phyloP scores from a whole-genome alignment of 2,329 filamentous ascomycete species.

The Didymella glomerata region DNA sequence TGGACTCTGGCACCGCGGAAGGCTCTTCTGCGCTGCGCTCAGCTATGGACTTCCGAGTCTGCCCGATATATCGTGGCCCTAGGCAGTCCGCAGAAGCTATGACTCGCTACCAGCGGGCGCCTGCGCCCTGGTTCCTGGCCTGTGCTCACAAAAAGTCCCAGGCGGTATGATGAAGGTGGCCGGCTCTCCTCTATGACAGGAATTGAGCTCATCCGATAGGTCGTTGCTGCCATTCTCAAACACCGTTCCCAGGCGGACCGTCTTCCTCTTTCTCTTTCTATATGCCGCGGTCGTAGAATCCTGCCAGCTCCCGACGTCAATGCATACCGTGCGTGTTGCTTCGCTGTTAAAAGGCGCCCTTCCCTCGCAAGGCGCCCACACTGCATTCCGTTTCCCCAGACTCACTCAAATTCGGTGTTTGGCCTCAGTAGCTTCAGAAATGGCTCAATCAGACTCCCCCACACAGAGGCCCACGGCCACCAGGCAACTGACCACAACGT shows the following conservation, averaged over 20 bases:
- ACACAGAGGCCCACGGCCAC: conserved; percentile 48
- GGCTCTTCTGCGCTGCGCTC: conserved; percentile 2
- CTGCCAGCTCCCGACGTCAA: conserved; percentile 43
- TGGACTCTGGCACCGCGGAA: conserved; percentile 15
- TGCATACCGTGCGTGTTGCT: conserved; percentile 42
- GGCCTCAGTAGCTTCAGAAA: conserved; percentile 48
- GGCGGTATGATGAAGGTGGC: conserved; percentile 23
- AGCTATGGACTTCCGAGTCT: conserved; percentile 12
- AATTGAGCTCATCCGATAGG: conserved; percentile 41
- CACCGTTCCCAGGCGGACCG: conserved; percentile 31
- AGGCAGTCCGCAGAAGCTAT: conserved; percentile 14
- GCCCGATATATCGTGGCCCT: conserved; percentile 21
- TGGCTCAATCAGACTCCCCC: conserved; percentile 44
- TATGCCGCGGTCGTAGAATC: conserved; percentile 41
- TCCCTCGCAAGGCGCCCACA: conserved; percentile 33
- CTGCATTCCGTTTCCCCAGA: conserved; percentile 27
- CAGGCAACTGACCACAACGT: conserved; percentile 52
- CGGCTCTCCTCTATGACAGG: conserved; percentile 20
- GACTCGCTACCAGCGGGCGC: conserved; percentile 22
- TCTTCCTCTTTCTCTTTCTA: conserved; percentile 41
- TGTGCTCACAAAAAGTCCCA: conserved; percentile 21
- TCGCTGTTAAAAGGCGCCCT: conserved; percentile 47
- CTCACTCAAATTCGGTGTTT: conserved; percentile 36
- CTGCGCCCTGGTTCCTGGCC: conserved; percentile 8
- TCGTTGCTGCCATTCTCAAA: conserved; percentile 25